Evolutionary conservation across 2,329 filamentous ascomycete genomes (phyloP), one percentile per base, ranked within the genome.

Genomic region (Botrytis cinerea): DNA sequence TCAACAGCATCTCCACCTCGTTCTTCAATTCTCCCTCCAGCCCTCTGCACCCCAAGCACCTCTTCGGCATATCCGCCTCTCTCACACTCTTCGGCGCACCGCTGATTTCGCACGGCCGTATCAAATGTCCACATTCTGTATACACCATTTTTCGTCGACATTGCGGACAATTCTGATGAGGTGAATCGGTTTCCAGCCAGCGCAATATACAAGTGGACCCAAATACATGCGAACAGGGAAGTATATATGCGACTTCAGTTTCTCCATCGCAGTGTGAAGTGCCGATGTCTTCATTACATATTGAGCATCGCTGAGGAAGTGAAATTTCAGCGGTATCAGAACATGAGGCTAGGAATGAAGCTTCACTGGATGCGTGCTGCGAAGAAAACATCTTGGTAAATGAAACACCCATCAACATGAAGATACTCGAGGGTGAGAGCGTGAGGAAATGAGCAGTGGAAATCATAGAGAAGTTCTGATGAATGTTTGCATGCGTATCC

Each of bases 181-280:
- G 61, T 22, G 78, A 79, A 12, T 76, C 75, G 40, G 35, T 71
- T 32, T 76, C 72, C 0, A 80, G 72, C 79, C 79, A 80, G 2
- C 76, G 77, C 10, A 71, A 54, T 22, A 80, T 79, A 51, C 79
- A 80, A 32, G 75, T 54, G 20, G 67, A 74, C 0, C 78, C 79
- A 62, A 80, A 80, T 43, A 76, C 66, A 51, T 80, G 79, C 4
- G 73, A 73, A 38, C 79, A 80, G 1, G 79, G 79, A 7, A 80
- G 69, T 16, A 76, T 73, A 35, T 72, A 70, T 8, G 74, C 71
- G 8, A 20, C 67, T 71, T 80, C 79, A 12, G 69, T 73, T 28
- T 43, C 60, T 14, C 74, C 76, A 62, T 79, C 77, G 12, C 22
- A 10, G 2, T 75, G 62, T 1, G 72, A 61, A 0, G 45, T 7